Evolutionary conservation across 2,329 filamentous ascomycete species (phyloP).

Genomic region (Fusarium incarnatum): DNA sequence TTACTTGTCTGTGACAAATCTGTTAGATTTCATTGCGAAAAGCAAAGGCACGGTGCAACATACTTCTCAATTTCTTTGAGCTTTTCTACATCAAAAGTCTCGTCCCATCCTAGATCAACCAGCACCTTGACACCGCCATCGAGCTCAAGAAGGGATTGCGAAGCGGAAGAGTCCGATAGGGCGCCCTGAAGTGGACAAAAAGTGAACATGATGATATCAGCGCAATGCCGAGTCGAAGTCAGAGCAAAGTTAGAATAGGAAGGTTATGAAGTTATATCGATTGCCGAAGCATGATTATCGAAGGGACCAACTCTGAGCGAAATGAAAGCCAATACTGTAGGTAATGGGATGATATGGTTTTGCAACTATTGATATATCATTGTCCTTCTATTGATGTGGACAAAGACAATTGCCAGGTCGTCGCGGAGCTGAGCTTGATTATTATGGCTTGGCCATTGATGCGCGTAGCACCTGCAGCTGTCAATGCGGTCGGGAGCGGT

Average conservation of each 20-base stretch:
- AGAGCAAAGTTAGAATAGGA: slow-evolving; percentile 1
- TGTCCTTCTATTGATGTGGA: slow-evolving; percentile 33
- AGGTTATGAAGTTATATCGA: slow-evolving; percentile 28
- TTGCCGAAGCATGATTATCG: slow-evolving; percentile 39
- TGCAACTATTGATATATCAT: slow-evolving; percentile 30
- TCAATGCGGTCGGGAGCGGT: slow-evolving; percentile 29
- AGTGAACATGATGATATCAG: slow-evolving; percentile 81
- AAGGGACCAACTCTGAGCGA: background rate
- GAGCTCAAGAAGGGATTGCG: slow-evolving; percentile 95
- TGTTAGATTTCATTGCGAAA: slow-evolving; percentile 34
- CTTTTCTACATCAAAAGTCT: slow-evolving; percentile 84
- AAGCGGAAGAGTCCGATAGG: slow-evolving; percentile 85
- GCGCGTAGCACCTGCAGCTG: slow-evolving; percentile 36
- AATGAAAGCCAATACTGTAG: background rate
- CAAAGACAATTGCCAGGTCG: slow-evolving; percentile 38
- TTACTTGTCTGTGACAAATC: slow-evolving; percentile 75
- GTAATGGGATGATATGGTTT: slow-evolving; percentile 4
- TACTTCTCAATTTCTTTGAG: slow-evolving; percentile 92
- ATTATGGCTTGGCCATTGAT: slow-evolving; percentile 28
- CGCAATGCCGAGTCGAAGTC: slow-evolving; percentile 18
- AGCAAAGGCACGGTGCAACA: slow-evolving; percentile 42
- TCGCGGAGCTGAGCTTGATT: slow-evolving; percentile 43
- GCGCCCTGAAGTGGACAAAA: slow-evolving; percentile 94
- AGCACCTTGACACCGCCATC: slow-evolving; percentile 97
- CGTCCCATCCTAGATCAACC: slow-evolving; percentile 96